Conservation (phyloP, 495 filamentous ascomycete genomes). For the Penicillium dipodomyicola region DNA sequence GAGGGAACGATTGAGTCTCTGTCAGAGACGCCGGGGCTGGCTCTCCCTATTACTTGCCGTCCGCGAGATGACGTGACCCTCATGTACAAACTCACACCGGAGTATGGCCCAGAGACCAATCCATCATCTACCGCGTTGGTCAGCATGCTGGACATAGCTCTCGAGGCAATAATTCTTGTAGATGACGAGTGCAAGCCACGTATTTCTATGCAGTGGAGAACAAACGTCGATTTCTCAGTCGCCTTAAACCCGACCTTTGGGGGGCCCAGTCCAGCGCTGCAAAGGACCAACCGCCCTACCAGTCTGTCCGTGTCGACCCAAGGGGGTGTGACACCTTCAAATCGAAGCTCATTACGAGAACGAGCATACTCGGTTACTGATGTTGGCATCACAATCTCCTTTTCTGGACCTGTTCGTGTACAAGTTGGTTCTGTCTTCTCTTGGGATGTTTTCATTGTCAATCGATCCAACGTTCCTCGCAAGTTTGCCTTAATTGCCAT, state of each 20-base stretch:
- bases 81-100: conserved; percentile 72
- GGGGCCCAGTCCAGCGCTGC: conserved; percentile 56
- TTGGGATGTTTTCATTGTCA: conserved; percentile 90
- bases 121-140: conserved; percentile 45
- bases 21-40: conserved; percentile 55
- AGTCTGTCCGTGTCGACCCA: conserved; percentile 46
- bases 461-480: conserved; percentile 63
- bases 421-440: conserved; percentile 72
- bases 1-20: conserved; percentile 68
- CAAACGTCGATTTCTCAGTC: conserved; percentile 77
- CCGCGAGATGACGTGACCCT: conserved; percentile 84
- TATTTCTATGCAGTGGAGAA: conserved; percentile 78
- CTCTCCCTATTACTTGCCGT: conserved; percentile 64
- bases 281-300: conserved; percentile 51
- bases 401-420: conserved; percentile 60
- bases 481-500: conserved; percentile 81
- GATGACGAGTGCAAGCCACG: conserved; percentile 65
- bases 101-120: conserved; percentile 54
- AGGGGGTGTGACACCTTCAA: conserved; percentile 32
- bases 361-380: conserved; percentile 51
- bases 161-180: conserved; percentile 64
- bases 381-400: conserved; percentile 73
- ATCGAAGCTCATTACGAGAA: conserved; percentile 55
- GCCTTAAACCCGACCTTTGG: conserved; percentile 61
- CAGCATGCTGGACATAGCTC: conserved; percentile 59